Conservation (phyloP, 352 stramenopile genomes). For the Pythium phragmiticola region DNA sequence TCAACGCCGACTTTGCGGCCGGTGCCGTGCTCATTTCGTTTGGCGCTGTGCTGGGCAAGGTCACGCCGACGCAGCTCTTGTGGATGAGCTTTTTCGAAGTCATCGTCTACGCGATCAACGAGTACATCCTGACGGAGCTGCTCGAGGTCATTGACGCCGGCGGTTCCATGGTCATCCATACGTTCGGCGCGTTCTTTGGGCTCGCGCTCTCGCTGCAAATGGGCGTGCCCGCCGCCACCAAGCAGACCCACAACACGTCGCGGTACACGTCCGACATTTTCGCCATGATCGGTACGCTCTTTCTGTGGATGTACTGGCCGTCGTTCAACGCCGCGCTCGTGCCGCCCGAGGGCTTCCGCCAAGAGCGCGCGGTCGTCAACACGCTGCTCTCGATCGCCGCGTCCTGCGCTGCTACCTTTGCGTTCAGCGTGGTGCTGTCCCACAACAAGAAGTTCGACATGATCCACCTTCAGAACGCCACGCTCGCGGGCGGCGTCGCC, state of each 20-base stretch:
- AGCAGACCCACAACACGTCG: constrained; percentile 61
- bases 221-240: constrained; percentile 34
- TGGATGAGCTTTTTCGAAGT: constrained; percentile 77
- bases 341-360: constrained; percentile 47
- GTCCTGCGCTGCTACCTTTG: constrained; percentile 61
- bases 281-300: constrained; percentile 82
- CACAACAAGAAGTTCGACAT: constrained; percentile 75
- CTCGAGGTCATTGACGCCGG: constrained; percentile 71
- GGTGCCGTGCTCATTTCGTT: constrained; percentile 80
- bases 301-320: constrained; percentile 89
- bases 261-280: constrained; percentile 73
- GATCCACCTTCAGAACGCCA: constrained; percentile 85
- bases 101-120: constrained; percentile 79
- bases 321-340: constrained; percentile 82
- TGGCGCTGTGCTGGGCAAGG: constrained; percentile 70
- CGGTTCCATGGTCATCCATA: constrained; percentile 84
- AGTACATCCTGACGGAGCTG: constrained; percentile 60
- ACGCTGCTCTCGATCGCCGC: constrained; percentile 73
- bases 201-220: constrained; percentile 63
- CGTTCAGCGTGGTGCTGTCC: constrained; percentile 38
- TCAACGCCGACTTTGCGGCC: constrained; percentile 81
- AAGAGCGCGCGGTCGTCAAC: constrained; percentile 73
- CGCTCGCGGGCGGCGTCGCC: constrained; percentile 77
- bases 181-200: constrained; percentile 83
- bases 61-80: constrained; percentile 73